Evolutionary conservation across 2,329 filamentous ascomycete species (phyloP).

Genomic region (Penicillium sp.): DNA sequence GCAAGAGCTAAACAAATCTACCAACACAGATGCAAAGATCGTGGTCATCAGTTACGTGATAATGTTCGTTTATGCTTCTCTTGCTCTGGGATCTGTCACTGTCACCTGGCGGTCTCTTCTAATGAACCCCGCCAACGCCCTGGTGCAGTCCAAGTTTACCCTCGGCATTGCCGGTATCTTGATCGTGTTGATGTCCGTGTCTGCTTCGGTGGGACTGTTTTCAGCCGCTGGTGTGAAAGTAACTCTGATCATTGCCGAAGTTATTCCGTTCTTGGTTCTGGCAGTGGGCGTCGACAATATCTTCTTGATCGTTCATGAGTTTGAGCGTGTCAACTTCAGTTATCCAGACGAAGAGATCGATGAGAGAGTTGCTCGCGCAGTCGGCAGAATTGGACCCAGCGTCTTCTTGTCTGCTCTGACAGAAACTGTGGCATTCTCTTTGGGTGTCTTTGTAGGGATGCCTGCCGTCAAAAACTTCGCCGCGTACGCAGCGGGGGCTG

Average conservation of each 20-base stretch:
- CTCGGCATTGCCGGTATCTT: conserved; percentile 91
- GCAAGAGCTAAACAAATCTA: conserved; percentile 95
- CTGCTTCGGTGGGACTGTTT: conserved; percentile 90
- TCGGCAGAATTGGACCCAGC: conserved; percentile 96
- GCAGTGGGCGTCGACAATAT: conserved; percentile 99
- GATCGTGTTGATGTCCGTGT: conserved; percentile 97
- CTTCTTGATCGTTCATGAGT: conserved; percentile 97
- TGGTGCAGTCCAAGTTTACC: conserved; percentile 96
- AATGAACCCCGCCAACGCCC: conserved; percentile 75
- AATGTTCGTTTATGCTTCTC: conserved; percentile 97
- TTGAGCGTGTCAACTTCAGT: conserved; percentile 89
- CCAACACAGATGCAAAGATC: conserved; percentile 97
- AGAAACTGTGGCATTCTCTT: conserved; percentile 88
- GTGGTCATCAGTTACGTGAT: conserved; percentile 94
- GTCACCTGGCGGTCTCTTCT: conserved; percentile 75
- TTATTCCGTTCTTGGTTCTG: conserved; percentile 95
- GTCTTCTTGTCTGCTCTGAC: conserved; percentile 94
- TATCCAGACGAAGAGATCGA: conserved; percentile 88
- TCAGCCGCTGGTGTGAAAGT: conserved; percentile 90
- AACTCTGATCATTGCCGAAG: conserved; percentile 95
- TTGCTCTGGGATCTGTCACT: conserved; percentile 87
- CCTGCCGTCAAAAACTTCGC: conserved; percentile 97
- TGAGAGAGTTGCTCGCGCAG: conserved; percentile 78
- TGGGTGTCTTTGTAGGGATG: conserved; percentile 95
- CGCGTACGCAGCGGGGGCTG: conserved; percentile 91